A percentile compares a stretch with the other conserved stretches of the same genome.
These are phyloP conservation scores for Ogataea degrootiae DNA, from an alignment of 805 yeast species.

Conservation along the genomic window DNA sequence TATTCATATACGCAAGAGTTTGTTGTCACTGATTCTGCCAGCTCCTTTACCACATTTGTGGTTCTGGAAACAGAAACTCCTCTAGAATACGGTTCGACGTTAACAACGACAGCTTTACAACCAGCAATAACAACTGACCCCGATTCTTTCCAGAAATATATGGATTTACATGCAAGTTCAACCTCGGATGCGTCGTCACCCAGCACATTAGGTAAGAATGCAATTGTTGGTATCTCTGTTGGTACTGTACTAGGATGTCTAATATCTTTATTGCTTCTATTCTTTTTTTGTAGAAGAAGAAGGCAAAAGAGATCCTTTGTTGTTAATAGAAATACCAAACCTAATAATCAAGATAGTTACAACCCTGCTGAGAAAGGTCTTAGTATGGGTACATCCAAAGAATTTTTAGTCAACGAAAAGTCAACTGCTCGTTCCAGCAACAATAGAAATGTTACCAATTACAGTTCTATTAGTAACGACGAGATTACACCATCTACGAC, in stretches of 20 bases:
- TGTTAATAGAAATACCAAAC: conserved; percentile 1
- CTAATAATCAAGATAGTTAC: neutral
- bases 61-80: conserved; percentile 17
- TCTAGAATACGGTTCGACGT: conserved; percentile 7
- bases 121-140: conserved; percentile 27
- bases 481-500: neutral
- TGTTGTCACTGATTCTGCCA: conserved; percentile 24
- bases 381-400: too few relatives aligned
- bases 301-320: neutral
- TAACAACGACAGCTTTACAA: conserved; percentile 12
- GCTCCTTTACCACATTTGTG: conserved; percentile 23
- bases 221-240: conserved; percentile 28
- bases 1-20: conserved; percentile 26
- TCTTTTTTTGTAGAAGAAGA: conserved; percentile 8
- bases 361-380: too few relatives aligned
- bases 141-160: conserved; percentile 11
- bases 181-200: neutral
- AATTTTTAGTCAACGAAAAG: too few relatives aligned
- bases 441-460: too few relatives aligned
- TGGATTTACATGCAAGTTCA: neutral
- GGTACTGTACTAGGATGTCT: conserved; percentile 22
- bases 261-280: conserved; percentile 9
- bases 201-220: conserved; percentile 11
- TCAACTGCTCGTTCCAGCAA: too few relatives aligned
- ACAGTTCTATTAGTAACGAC: neutral